Conservation (phyloP, 306 rosid species). For the Fragaria iinumae region DNA sequence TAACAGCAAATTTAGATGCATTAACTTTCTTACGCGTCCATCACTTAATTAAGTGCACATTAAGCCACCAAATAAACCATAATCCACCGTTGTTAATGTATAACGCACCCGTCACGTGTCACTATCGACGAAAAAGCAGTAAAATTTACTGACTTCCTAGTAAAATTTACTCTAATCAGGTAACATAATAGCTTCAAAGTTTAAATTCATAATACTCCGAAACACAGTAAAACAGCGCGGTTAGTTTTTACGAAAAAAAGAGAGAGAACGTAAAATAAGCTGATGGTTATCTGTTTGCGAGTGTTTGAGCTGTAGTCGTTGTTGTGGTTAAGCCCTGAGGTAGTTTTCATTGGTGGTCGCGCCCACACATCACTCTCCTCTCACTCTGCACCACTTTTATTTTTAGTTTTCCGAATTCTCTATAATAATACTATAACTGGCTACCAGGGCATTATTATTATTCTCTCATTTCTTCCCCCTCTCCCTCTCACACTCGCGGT, state of each 20-base stretch:
- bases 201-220: too few relatives aligned
- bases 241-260: neutral
- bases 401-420: neutral
- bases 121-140: too few relatives aligned
- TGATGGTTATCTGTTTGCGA: conserved; percentile 40
- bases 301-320: conserved; percentile 8
- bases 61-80: neutral
- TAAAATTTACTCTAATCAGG: too few relatives aligned
- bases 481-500: neutral
- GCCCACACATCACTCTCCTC: conserved; percentile 48
- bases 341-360: conserved; percentile 42
- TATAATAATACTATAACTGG: conserved; percentile 5
- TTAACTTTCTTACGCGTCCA: conserved; percentile 2
- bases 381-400: neutral
- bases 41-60: conserved; percentile 7
- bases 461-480: conserved; percentile 4
- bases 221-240: too few relatives aligned
- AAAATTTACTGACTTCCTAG: too few relatives aligned
- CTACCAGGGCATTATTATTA: neutral
- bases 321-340: conserved; percentile 15
- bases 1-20: neutral
- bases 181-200: too few relatives aligned
- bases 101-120: neutral
- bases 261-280: conserved; percentile 13
- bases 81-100: neutral